Base-by-base conservation (phyloP, 1,139 yeast genomes). In the Blastobotrys niveus region DNA sequence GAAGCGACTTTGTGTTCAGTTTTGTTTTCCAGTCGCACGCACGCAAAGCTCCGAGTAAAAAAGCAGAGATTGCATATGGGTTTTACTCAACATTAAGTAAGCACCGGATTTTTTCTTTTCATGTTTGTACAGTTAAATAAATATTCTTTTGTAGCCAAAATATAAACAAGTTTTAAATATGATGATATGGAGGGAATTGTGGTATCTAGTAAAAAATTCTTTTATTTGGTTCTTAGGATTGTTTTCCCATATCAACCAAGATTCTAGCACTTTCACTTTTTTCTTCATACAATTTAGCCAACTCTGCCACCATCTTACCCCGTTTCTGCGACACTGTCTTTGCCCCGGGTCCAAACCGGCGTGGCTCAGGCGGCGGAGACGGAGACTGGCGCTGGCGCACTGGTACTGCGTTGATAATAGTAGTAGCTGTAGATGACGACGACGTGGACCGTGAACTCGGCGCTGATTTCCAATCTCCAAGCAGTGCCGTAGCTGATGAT, bases 241-340 rank as follows among this genome's bases (percentile, higher is more conserved):
- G 12, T 24, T 50, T 38, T 19, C 52, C 56, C n/a, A 57, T 33
- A 29, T 55, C 51, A 19, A 49, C 51, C 40, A 57, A 50, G 21
- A 55, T 54, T 35, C 48, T 48, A 5, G 58, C 60, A 22, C 55
- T 52, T 26, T 48, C 48, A 31, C 57, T 49, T 35, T 50, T 51
- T 30, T 60, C 62, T 44, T 62, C 66, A 42, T 62, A 62, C 27
- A 62, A 52, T 37, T 56, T 58, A 2, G 65, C 63, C 37, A 62
- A 49, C 43, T 62, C 63, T 5, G 64, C 62, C 1, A 62, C 66
- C 58, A 57, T 49, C 32, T 29, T 42, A 17, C 36, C 43, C 14
- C 33, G 46, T 21, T 22, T 38, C 20, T 41, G 41, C 35, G 48
- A 39, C 19, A 49, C 40, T 34, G 44, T 27, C 19, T 40, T 44